Base-by-base conservation (phyloP, 768 basidiomycete genomes). In the Lactarius akahatsu region DNA sequence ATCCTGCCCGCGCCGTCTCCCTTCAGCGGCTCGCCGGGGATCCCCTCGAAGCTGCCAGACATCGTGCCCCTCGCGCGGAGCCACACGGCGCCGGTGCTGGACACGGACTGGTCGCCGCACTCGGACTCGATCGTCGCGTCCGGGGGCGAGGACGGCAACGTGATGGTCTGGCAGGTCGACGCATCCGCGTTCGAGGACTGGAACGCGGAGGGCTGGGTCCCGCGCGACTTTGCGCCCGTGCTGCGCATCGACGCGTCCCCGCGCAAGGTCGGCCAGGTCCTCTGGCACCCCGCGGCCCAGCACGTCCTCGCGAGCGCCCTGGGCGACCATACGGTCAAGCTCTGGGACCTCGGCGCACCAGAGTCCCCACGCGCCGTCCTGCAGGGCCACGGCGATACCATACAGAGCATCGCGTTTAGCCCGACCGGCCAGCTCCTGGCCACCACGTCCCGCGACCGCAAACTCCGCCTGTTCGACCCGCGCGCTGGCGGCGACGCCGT, bases 21-120 rank as follows among this genome's bases (percentile, higher is more conserved):
- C 9, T 92, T 85, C 79, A 77, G 77, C 55, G 76, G 80, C 0
- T 79, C 81, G 59, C 79, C 80, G 3, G 78, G 78, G 71, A 78
- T 96, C 72, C 86, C 88, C 8, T 81, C 83, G 74, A 96, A 92
- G 77, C 83, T 98, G 23, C 97, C 96, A 1, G 97, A 99, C 74
- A 86, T 90, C 69, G 82, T 98, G 47, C 97, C 97, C 1, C 84
- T 98, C 63, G 94, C 93, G 20, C 88, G 96, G 63, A 91, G 89
- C 36, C 90, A 92, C 76, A 88, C 89, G 1, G 90, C 87, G 2
- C 80, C 91, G 30, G 91, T 94, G 36, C 90, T 98, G 43, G 96
- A 98, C 78, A 98, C 96, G 0, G 92, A 91, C 73, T 98, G 95
- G 94, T 93, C 91, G 0, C 96, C 95, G 0, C 94, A 96, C 76